A percentile compares a stretch with the other conserved stretches of the same genome.
These are phyloP conservation scores for Fusarium nygamai DNA, from an alignment of 2,329 filamentous ascomycete species.

Conservation along the genomic window DNA sequence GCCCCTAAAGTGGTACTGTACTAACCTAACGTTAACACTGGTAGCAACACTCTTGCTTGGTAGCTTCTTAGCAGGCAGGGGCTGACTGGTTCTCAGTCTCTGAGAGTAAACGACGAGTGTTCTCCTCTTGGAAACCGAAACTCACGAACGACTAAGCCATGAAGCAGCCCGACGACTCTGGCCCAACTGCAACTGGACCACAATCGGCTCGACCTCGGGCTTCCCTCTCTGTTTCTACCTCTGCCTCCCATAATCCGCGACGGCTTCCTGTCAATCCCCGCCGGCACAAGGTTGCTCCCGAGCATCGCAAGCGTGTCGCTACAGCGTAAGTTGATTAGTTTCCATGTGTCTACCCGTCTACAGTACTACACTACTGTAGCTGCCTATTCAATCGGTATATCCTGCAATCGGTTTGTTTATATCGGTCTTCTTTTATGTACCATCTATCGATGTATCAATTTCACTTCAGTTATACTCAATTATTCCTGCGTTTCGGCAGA, in stretches of 20 bases:
- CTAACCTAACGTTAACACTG: background rate
- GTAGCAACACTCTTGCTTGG: background rate
- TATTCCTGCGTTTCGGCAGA: background rate
- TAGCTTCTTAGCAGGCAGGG: slow-evolving; percentile 16
- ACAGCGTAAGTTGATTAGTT: slow-evolving; percentile 55
- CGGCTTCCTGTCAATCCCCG: slow-evolving; percentile 62
- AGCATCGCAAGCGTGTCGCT: slow-evolving; percentile 59
- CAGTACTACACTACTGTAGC: background rate
- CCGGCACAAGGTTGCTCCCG: slow-evolving; percentile 57
- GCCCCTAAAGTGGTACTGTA: slow-evolving; percentile 1
- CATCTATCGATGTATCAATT: background rate
- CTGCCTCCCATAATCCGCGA: slow-evolving; percentile 40
- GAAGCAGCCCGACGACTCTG: slow-evolving; percentile 26
- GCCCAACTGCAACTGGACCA: background rate
- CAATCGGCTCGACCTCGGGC: slow-evolving; percentile 20
- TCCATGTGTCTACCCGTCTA: slow-evolving; percentile 1
- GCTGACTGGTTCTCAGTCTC: slow-evolving; percentile 25
- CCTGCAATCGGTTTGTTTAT: background rate
- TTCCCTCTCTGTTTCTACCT: slow-evolving; percentile 24
- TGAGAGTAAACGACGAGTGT: slow-evolving; percentile 24
- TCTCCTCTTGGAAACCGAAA: slow-evolving; percentile 21
- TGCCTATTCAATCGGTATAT: background rate
- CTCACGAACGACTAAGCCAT: slow-evolving; percentile 27
- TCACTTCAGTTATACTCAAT: background rate
- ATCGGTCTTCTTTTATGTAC: background rate